Evolutionary conservation across 1,139 yeast genomes (phyloP).

Genomic region (Kluyveromyces marxianus): DNA sequence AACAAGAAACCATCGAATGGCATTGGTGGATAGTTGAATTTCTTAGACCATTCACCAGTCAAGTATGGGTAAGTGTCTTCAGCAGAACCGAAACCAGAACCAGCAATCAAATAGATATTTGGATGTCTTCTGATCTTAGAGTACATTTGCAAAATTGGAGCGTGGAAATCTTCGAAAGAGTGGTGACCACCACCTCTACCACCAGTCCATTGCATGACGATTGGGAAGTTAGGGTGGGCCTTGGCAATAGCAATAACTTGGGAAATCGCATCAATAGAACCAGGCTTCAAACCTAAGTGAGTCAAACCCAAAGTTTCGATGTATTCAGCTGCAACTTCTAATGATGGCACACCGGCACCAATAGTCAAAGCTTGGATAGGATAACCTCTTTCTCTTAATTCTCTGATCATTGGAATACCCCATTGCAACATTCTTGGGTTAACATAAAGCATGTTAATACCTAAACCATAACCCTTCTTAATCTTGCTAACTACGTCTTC

Average conservation of each 20-base stretch:
- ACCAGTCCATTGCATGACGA: constrained; percentile 98
- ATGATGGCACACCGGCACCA: constrained; percentile 99
- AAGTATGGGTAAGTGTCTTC: constrained; percentile 96
- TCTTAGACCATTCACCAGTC: constrained; percentile 90
- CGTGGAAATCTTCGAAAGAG: constrained; percentile 98
- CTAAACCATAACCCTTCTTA: constrained; percentile 82
- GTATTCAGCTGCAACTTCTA: constrained; percentile 95
- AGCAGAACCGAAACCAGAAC: constrained; percentile 97
- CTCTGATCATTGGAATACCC: constrained; percentile 94
- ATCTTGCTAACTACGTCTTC: constrained; percentile 57
- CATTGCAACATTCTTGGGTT: constrained; percentile 97
- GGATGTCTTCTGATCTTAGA: constrained; percentile 86
- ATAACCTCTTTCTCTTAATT: constrained; percentile 82
- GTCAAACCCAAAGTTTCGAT: constrained; percentile 87
- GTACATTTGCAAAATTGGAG: constrained; percentile 93
- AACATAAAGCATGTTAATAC: constrained; percentile 87
- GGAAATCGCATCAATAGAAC: constrained; percentile 86
- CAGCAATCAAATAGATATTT: constrained; percentile 86
- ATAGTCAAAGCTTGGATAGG: constrained; percentile 94
- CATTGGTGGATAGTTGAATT: constrained; percentile 91
- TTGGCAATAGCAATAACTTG: constrained; percentile 87
- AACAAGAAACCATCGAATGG: constrained; percentile 96
- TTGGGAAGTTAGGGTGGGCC: constrained; percentile 93
- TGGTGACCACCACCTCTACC: constrained; percentile 99
- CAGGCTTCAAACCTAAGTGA: constrained; percentile 95